Evolutionary conservation across 371 early-diverging fungal species (phyloP).

Genomic region (Mortierella polycephala): DNA sequence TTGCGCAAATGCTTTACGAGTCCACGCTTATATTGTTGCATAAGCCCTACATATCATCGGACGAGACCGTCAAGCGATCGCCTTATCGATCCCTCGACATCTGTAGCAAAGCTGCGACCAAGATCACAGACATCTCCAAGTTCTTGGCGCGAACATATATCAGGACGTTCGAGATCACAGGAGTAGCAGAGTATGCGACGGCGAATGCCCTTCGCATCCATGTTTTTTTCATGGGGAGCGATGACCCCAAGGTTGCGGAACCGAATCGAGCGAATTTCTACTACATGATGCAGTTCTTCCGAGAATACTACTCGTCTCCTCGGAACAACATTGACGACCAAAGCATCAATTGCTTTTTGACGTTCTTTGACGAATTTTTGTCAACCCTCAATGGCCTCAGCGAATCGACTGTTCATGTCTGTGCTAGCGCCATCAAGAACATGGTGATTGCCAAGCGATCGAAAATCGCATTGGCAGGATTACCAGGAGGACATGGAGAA

Average conservation of each 20-base stretch:
- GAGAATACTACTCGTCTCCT: slow-evolving; percentile 42
- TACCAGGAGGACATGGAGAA: neutral
- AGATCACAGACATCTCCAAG: slow-evolving; percentile 49
- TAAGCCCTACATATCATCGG: slow-evolving; percentile 43
- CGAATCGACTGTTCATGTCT: slow-evolving; percentile 42
- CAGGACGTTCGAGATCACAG: slow-evolving; percentile 28
- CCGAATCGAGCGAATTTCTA: slow-evolving; percentile 28
- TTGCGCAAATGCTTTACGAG: slow-evolving; percentile 52
- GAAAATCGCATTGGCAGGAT: no score
- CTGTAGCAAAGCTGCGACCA: slow-evolving; percentile 49
- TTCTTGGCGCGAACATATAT: slow-evolving; percentile 32
- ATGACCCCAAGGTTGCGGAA: slow-evolving; percentile 38
- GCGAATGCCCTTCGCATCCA: slow-evolving; percentile 48
- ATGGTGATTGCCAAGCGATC: slow-evolving; percentile 44
- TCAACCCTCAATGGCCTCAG: slow-evolving; percentile 43
- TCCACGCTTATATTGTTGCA: slow-evolving; percentile 42
- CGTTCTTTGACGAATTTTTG: slow-evolving; percentile 54
- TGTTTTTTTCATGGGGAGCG: slow-evolving; percentile 38
- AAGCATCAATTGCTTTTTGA: slow-evolving; percentile 35
- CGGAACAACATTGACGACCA: slow-evolving; percentile 39
- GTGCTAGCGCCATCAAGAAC: slow-evolving; percentile 45
- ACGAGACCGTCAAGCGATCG: slow-evolving; percentile 39
- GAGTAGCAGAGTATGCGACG: slow-evolving; percentile 35
- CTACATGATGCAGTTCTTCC: slow-evolving; percentile 41
- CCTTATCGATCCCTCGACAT: slow-evolving; percentile 53